Evolutionary conservation across 148 eudicot species (phyloP), one percentile per base, ranked within the genome.

Genomic region (Camellia japonica): DNA sequence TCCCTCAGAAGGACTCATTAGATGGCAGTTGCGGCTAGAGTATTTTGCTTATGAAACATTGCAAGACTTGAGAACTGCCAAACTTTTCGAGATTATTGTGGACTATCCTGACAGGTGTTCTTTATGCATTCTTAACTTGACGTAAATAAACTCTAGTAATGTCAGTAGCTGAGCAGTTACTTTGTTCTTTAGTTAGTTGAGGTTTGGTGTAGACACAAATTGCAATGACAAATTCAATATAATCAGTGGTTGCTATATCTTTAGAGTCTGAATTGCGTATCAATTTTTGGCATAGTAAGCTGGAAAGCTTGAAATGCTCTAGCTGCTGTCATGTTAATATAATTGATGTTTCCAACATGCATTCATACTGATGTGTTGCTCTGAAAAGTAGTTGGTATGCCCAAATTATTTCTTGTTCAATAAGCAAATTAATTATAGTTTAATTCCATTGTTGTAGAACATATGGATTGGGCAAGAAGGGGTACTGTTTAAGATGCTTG

Each of bases 21-120:
- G 95, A 87, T 96, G 99, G 99, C 92, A 96, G 84, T 84, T 96
- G 87, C 92, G 99, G 78, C 85, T 96, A 71, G 99, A 96, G 84
- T 93, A 93, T 84, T 92, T 90, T 90, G 99, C 99, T 76, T 96
- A 96, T 83, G 98, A 96, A 87, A 89, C 99, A 76, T 86, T 96
- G 89, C 99, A 96, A 86, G 99, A 96, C 86, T 82, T 96, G 62
- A 92, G 99, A 83, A 96, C 92, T 75, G 90, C 91, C 82, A 96
- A 93, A 84, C 91, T 96, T 74, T 96, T 96, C 90, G 99, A 96
- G 84, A 93, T 96, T 59, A 96, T 96, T 86, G 99, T 96, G 79
- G 99, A 96, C 85, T 96, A 91, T 80, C 99, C 99, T 62, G 99
- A 96, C 85, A 96, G 99, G 98, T 93, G 42, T 41, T 61, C 30